A percentile compares a stretch with the other conserved stretches of the same genome.
Evolutionary conservation across 2,329 filamentous ascomycete species (phyloP).

Genomic region (Shiraia sp.): DNA sequence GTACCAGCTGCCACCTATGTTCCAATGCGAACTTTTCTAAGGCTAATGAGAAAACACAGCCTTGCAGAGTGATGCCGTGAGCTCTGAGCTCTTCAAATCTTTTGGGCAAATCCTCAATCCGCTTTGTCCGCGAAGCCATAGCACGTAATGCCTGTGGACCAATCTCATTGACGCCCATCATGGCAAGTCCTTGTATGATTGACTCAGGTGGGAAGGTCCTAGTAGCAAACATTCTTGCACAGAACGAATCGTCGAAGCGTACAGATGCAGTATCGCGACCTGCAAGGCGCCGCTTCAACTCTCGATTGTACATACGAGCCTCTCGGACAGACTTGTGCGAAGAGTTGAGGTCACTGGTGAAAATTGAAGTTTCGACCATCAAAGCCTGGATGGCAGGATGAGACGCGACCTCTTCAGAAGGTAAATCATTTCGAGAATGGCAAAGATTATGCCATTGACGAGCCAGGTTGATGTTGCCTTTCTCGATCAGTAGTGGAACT

Average conservation of each 20-base stretch:
- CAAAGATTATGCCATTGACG: slow-evolving; percentile 49
- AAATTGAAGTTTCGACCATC: slow-evolving; percentile 27
- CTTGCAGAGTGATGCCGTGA: slow-evolving; percentile 65
- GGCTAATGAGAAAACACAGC: slow-evolving; percentile 67
- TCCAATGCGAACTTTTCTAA: slow-evolving; percentile 66
- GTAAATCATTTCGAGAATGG: slow-evolving; percentile 40
- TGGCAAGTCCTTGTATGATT: slow-evolving; percentile 69
- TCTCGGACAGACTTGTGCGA: slow-evolving; percentile 8
- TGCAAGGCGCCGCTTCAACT: slow-evolving; percentile 39
- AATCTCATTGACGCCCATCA: slow-evolving; percentile 72
- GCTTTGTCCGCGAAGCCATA: slow-evolving; percentile 68
- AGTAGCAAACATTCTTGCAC: slow-evolving; percentile 81
- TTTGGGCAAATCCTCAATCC: slow-evolving; percentile 58
- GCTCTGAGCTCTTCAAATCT: slow-evolving; percentile 65
- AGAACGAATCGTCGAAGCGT: slow-evolving; percentile 63
- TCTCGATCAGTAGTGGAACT: slow-evolving; percentile 39
- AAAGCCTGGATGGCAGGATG: slow-evolving; percentile 34
- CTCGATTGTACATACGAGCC: slow-evolving; percentile 27
- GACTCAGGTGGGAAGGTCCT: slow-evolving; percentile 73
- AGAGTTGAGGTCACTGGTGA: slow-evolving; percentile 6
- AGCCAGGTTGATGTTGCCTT: slow-evolving; percentile 25
- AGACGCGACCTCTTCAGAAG: slow-evolving; percentile 37
- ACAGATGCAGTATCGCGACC: slow-evolving; percentile 52
- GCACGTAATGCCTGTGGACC: slow-evolving; percentile 78
- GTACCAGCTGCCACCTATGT: slow-evolving; percentile 57